Percentiles rank a stretch among this genome's conserved stretches.
phyloP scores from a whole-genome alignment of 352 stramenopile genomes.

The Phytopythium kandeliae region DNA sequence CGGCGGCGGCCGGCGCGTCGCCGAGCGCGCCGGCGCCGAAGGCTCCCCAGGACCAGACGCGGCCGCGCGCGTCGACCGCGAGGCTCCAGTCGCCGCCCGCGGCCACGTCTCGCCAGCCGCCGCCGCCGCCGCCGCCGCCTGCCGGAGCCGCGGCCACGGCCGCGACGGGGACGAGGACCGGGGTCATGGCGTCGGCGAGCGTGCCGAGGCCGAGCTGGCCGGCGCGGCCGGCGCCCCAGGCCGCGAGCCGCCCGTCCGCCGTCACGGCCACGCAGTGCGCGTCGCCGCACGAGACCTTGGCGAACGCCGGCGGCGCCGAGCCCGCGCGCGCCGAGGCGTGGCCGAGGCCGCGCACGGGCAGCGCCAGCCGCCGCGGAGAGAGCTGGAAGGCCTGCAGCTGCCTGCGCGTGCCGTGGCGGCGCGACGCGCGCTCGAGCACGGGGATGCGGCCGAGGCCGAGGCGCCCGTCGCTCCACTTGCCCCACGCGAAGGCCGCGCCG shows the following conservation, averaged over 20 bases:
- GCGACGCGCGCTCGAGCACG: slow-evolving; percentile 32
- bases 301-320: slow-evolving; percentile 10
- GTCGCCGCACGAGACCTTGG: slow-evolving; percentile 59
- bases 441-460: slow-evolving; percentile 66
- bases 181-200: slow-evolving; percentile 22
- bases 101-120: slow-evolving; percentile 37
- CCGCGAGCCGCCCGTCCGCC: slow-evolving; percentile 40
- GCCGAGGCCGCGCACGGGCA: background rate
- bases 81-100: slow-evolving; percentile 78
- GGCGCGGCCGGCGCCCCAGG: slow-evolving; percentile 73
- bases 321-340: too few relatives aligned
- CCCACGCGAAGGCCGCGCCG: slow-evolving; percentile 75
- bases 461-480: slow-evolving; percentile 64
- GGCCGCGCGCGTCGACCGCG: slow-evolving; percentile 51
- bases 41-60: slow-evolving; percentile 80
- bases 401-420: slow-evolving; percentile 26
- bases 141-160: slow-evolving; percentile 3
- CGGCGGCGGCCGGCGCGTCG: slow-evolving; percentile 11
- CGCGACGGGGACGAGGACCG: too few relatives aligned
- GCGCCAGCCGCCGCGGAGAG: slow-evolving; percentile 12
- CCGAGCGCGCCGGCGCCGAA: slow-evolving; percentile 63
- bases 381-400: slow-evolving; percentile 66
- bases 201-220: slow-evolving; percentile 76
- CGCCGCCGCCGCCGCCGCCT: background rate
- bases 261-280: slow-evolving; percentile 76